phyloP scores from a whole-genome alignment of 2,329 filamentous ascomycete species.

The Beauveria caledonica region DNA sequence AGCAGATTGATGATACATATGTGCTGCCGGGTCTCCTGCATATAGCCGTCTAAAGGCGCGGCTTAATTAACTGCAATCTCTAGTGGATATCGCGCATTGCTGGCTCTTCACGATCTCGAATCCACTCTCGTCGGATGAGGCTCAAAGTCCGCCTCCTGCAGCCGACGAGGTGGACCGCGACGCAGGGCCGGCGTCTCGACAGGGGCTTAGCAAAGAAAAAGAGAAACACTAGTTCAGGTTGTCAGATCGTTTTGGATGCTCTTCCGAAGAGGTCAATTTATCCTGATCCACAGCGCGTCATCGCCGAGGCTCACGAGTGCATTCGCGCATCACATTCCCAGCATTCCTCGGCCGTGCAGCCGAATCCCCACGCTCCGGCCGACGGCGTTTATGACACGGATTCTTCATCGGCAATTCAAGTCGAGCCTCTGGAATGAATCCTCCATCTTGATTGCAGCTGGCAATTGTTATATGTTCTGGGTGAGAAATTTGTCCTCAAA shows the following conservation, averaged over 20 bases:
- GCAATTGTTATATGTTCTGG: not conserved
- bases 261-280: conserved; percentile 7
- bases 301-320: conserved; percentile 8
- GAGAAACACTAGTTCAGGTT: conserved; percentile 7
- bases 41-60: not conserved
- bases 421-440: not conserved
- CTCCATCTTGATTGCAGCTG: not conserved
- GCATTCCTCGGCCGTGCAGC: not conserved
- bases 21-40: not conserved
- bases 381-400: not conserved
- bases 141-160: not conserved
- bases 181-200: not conserved
- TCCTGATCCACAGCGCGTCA: not conserved
- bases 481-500: too few species aligned
- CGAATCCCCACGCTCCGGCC: not conserved
- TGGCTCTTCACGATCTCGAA: conserved; percentile 1
- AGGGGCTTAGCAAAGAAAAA: conserved; percentile 1
- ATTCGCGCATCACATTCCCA: not conserved
- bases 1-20: not conserved
- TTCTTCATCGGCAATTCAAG: not conserved
- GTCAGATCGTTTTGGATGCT: conserved; percentile 8
- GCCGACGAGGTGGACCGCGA: conserved; percentile 4
- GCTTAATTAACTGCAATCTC: not conserved
- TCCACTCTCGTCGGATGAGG: not conserved
- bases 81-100: not conserved